Percentiles rank a stretch among this genome's conserved stretches.
These are phyloP conservation scores for Candida nitratophila DNA, from an alignment of 805 yeast species.

Conservation along the genomic window DNA sequence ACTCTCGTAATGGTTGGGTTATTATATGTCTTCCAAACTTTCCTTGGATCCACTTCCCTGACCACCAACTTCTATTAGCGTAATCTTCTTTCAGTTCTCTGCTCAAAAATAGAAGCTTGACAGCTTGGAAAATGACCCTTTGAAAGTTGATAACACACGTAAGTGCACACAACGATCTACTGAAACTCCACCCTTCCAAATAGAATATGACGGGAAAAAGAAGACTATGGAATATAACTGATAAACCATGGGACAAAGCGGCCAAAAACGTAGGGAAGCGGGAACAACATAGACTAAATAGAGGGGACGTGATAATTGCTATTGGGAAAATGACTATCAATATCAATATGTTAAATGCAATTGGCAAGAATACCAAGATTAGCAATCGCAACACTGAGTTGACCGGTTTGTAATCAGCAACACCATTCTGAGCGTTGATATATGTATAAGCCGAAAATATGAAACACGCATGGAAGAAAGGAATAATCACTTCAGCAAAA, in stretches of 20 bases:
- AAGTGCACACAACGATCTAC: constrained; percentile 32
- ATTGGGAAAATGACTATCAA: constrained; percentile 27
- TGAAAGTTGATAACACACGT: constrained; percentile 33
- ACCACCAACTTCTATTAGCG: constrained; percentile 46
- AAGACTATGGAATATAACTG: constrained; percentile 27
- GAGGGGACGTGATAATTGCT: constrained; percentile 32
- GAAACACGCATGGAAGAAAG: constrained; percentile 60
- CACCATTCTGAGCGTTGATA: constrained; percentile 86
- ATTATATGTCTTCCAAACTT: constrained; percentile 17
- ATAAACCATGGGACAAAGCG: constrained; percentile 30
- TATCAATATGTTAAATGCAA: constrained; percentile 30
- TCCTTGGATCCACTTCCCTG: constrained; percentile 39
- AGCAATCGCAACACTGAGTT: constrained; percentile 58
- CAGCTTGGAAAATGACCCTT: constrained; percentile 26
- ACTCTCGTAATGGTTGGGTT: constrained; percentile 42
- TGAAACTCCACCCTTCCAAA: constrained; percentile 35
- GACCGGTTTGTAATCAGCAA: constrained; percentile 37
- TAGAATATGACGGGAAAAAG: constrained; percentile 30
- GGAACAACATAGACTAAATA: constrained; percentile 26
- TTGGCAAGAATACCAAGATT: constrained; percentile 45
- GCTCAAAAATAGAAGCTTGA: constrained; percentile 27
- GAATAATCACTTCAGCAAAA: constrained; percentile 74
- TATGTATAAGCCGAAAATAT: constrained; percentile 69
- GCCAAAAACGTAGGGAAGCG: constrained; percentile 30
- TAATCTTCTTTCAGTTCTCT: constrained; percentile 35